These are phyloP conservation scores for Apiotrichum porosum DNA, from an alignment of 1,284 basidiomycete species.

Conservation along the genomic window DNA sequence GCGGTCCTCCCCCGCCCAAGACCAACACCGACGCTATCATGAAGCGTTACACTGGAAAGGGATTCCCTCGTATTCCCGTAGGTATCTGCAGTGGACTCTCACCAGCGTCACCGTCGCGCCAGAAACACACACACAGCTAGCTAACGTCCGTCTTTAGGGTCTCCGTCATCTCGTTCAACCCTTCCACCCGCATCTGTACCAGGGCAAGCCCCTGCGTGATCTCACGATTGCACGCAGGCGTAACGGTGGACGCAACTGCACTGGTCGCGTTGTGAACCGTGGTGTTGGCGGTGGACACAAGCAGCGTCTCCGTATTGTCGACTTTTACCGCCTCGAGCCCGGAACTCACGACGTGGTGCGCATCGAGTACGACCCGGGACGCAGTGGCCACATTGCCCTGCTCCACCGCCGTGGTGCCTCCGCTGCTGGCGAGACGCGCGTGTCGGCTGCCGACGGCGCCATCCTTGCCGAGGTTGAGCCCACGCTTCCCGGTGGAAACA, in stretches of 20 bases:
- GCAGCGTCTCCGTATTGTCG: conserved; percentile 77
- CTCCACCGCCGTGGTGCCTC: conserved; percentile 48
- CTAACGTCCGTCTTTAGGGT: conserved; percentile 46
- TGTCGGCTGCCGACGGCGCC: conserved; percentile 25
- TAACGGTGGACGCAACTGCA: conserved; percentile 77
- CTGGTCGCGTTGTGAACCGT: conserved; percentile 83
- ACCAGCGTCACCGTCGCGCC: neutral
- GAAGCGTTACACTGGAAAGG: conserved; percentile 42
- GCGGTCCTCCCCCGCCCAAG: conserved; percentile 21
- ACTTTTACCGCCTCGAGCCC: conserved; percentile 71
- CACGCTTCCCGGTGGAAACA: conserved; percentile 10
- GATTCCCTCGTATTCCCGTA: conserved; percentile 44
- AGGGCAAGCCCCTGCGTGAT: conserved; percentile 73
- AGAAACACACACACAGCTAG: no score
- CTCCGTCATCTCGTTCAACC: conserved; percentile 82
- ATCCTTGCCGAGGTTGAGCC: conserved; percentile 25
- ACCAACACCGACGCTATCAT: conserved; percentile 25
- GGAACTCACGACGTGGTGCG: conserved; percentile 85
- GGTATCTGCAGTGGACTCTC: conserved; percentile 11
- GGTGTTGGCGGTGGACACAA: conserved; percentile 88
- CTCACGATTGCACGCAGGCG: conserved; percentile 78
- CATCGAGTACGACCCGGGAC: conserved; percentile 94
- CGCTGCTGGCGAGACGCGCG: conserved; percentile 18
- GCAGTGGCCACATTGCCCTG: conserved; percentile 90
- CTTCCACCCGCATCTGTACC: conserved; percentile 73